phyloP scores from a whole-genome alignment of 139 green algal species.

The Mesotaenium endlicherianum region DNA sequence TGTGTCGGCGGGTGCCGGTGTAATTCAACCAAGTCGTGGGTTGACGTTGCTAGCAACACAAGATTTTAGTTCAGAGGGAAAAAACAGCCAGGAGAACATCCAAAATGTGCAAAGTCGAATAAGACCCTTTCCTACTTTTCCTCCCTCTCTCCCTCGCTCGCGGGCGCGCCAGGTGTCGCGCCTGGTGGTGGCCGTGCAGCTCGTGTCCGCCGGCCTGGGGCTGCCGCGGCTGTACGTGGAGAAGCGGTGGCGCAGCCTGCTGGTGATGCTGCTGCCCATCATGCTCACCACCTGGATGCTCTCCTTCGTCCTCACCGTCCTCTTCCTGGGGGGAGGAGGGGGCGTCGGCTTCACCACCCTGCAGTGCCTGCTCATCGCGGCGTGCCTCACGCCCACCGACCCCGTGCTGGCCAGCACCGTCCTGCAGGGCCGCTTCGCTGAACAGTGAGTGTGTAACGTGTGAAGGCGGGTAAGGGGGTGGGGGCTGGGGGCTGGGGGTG shows the following conservation, averaged over 20 bases:
- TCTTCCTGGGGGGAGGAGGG: no score
- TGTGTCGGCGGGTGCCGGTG: no score
- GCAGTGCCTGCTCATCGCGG: constrained; percentile 29
- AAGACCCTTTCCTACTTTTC: no score
- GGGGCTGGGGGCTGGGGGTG: neutral
- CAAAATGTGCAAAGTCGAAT: no score
- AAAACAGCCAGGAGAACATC: no score
- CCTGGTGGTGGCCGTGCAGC: constrained; percentile 25
- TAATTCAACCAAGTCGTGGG: no score
- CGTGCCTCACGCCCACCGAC: constrained; percentile 38
- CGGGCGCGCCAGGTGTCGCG: constrained; percentile 25
- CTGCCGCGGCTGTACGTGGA: constrained; percentile 29
- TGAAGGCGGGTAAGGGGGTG: neutral
- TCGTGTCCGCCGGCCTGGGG: neutral
- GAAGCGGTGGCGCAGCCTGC: constrained; percentile 14
- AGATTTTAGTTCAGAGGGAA: no score
- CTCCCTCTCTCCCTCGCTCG: no score
- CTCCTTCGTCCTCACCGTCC: constrained; percentile 12
- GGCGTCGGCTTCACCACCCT: no score
- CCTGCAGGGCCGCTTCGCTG: constrained; percentile 33
- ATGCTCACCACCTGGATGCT: constrained; percentile 15
- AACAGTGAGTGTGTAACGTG: constrained; percentile 3
- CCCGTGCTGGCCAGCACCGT: constrained; percentile 27
- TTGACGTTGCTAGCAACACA: no score
- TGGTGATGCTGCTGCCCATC: constrained; percentile 20